These are phyloP conservation scores for Spirogloea muscicola DNA, from an alignment of 139 green algal genomes.

Conservation along the genomic window DNA sequence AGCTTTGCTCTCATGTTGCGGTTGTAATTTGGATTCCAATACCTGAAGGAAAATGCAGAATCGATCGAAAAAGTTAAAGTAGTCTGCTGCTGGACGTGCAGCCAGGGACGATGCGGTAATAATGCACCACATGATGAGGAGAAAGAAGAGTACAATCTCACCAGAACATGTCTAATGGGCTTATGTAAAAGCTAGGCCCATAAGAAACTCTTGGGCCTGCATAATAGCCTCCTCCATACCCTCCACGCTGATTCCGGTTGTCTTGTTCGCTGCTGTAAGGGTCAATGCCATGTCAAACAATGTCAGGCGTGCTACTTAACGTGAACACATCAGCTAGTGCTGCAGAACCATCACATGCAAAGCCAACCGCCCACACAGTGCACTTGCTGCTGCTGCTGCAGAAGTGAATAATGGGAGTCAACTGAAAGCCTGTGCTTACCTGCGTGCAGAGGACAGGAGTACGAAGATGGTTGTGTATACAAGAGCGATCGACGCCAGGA, in stretches of 20 bases:
- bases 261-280: constrained; percentile 21
- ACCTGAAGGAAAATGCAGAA: too few relatives aligned
- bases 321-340: too few relatives aligned
- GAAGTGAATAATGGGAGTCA: too few relatives aligned
- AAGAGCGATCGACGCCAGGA: constrained; percentile 75
- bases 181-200: constrained; percentile 44
- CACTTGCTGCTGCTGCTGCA: neutral
- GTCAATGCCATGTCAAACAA: too few relatives aligned
- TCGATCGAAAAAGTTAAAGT: too few relatives aligned
- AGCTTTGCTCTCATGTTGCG: constrained; percentile 19
- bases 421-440: constrained; percentile 9
- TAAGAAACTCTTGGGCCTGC: constrained; percentile 27
- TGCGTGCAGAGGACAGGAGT: constrained; percentile 52
- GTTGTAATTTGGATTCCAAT: constrained; percentile 69
- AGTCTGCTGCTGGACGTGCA: too few relatives aligned
- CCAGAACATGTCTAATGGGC: constrained; percentile 55
- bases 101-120: too few relatives aligned
- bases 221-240: constrained; percentile 31
- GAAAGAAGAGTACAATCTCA: neutral
- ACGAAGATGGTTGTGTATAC: constrained; percentile 77
- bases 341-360: neutral
- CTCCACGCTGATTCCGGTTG: constrained; percentile 28
- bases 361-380: neutral
- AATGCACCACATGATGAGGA: too few relatives aligned
- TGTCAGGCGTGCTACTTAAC: neutral